Base-by-base conservation (phyloP, 2,329 filamentous ascomycete species). In the Ascochyta clinopodiicola region DNA sequence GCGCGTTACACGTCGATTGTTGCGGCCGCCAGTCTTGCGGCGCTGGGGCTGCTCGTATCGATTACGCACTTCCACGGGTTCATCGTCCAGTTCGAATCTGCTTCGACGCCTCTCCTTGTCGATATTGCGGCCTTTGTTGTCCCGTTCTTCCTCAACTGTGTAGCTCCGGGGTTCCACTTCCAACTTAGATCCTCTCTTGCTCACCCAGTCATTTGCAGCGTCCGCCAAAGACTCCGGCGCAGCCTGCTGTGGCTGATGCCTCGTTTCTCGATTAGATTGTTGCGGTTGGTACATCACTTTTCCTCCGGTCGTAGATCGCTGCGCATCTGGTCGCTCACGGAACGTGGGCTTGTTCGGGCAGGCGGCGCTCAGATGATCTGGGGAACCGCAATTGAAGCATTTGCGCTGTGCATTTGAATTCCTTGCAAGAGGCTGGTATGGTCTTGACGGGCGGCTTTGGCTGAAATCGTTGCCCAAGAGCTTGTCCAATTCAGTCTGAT, bases 21-120 rank as follows among this genome's bases (percentile, higher is more conserved):
- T 52, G 27, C 48, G 44, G 34, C 42, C 56, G 38, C 61, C 55
- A 35, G 59, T 57, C 19, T 42, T 57, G 6, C 72, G 70, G 40
- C 60, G 64, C 54, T 63, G 61, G n/a, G 71, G 70, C 50, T 73
- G 60, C 35, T 74, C 66, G 44, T 70, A 74, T 21, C 66, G 65
- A 25, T 73, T 72, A 40, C 59, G 65, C 22, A 51, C 56, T 17
- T 64, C 61, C 3, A 25, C 46, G 4, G 62, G 56, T 7, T 68
- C 64, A 2, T 69, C 63, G 0, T 62, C 63, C 22, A 67, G 56
- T 8, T 57, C 62, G 32, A 74, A 74, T n/a, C 65, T 63, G 38
- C 47, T 60, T 32, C 63, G 61, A 34, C 68, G 64, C 51, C 66
- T 58, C 25, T 71, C 69, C 15, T 53, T 55, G 3, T 61, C 66